Base-by-base conservation (phyloP, 139 green algal genomes). In the Closterium sp. region DNA sequence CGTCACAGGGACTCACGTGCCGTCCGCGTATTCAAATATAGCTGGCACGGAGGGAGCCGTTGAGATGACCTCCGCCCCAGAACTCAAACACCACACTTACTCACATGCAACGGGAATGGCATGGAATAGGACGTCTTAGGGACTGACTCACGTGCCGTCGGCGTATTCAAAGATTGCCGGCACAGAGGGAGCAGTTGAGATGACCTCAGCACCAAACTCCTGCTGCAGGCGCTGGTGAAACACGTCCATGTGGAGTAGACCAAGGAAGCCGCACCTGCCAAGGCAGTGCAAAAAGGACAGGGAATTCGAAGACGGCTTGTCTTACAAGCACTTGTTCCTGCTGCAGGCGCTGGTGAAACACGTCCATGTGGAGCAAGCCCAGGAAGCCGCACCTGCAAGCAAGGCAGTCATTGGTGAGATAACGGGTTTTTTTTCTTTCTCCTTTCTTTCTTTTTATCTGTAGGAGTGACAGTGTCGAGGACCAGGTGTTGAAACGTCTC, bases 211-310 rank as follows among this genome's bases (percentile, higher is more conserved):
- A 2, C 93, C 92, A 34, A 93, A 89, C 91, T 95, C 93, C 93
- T 94, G 92, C 27, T 94, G 90, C 34, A 94, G 45, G 9, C 94
- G 91, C 90, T 96, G 96, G 30, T 97, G 96, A 92, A 99, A 99
- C 11, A 99, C 97, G 88, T 99, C 97, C 95, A 98, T 97, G 96
- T 99, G 97, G 22, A 99, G 95, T 86, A 98, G 95, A 17, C 97
- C 97, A 79, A 99, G 95, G 91, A 99, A 99, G 29, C 97, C 96
- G 32, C 92, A 94, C 73, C 91, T 93, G 91, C 2, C 27, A 89
- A 9, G 29, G 1, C 3, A 2, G 2, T 2, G 32, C 32, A 38
- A 38, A 3, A 21, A 29, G 31, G n/a, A 31, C 2, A 3, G 3
- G 3, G 2, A 38, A 38, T 3, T 3, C 2, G 3, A 3, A 7